Evolutionary conservation across 441 rosid species (phyloP).

Genomic region (Iberis amara): DNA sequence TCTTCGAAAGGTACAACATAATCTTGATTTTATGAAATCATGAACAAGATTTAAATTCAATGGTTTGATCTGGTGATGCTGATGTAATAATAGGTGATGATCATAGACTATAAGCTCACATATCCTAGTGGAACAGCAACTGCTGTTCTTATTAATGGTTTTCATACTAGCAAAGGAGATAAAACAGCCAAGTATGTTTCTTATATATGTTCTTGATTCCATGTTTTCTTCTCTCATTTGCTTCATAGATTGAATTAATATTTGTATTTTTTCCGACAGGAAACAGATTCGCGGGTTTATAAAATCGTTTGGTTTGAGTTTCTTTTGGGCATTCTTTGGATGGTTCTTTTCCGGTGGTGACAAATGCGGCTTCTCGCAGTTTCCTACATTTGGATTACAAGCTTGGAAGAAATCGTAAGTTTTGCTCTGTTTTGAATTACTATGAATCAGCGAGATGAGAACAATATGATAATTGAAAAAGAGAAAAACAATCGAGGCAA

Average conservation of each 20-base stretch:
- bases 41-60: not conserved
- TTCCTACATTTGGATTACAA: constrained; percentile 77
- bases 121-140: constrained; percentile 98
- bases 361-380: constrained; percentile 68
- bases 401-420: constrained; percentile 76
- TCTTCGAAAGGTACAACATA: constrained; percentile 70
- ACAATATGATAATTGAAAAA: too few species aligned
- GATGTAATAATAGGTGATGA: constrained; percentile 74
- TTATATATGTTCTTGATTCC: constrained; percentile 9
- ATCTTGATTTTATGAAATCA: too few species aligned
- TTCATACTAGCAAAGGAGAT: constrained; percentile 80
- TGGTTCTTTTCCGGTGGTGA: constrained; percentile 87
- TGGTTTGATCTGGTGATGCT: not conserved
- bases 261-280: constrained; percentile 36
- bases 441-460: too few species aligned
- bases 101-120: constrained; percentile 67
- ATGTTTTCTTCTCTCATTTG: not conserved
- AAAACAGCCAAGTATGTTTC: constrained; percentile 65
- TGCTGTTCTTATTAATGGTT: constrained; percentile 86
- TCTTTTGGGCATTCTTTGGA: constrained; percentile 88
- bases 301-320: constrained; percentile 68
- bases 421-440: not conserved
- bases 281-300: constrained; percentile 79
- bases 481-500: too few species aligned
- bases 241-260: not conserved